Evolutionary conservation across 163 green algal genomes (phyloP).

Genomic region (Scenedesmus sp.): DNA sequence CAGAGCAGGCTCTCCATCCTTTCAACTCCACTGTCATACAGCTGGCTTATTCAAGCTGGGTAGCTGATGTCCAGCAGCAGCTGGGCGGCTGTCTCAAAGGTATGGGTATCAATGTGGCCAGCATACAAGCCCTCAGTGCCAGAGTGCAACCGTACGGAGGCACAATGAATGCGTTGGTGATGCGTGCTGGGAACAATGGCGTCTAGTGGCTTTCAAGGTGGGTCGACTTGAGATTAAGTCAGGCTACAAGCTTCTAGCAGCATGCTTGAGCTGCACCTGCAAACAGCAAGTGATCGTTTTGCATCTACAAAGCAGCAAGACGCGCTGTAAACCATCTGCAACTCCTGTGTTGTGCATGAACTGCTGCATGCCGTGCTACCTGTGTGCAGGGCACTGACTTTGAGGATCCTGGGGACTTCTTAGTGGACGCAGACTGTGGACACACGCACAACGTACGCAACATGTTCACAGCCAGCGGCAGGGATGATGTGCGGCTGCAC

Average conservation of each 20-base stretch:
- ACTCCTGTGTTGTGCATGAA: background rate
- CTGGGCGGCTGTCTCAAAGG: background rate
- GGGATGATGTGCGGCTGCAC: constrained; percentile 11
- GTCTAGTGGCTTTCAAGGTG: constrained; percentile 36
- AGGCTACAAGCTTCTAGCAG: background rate
- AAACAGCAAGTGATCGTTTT: background rate
- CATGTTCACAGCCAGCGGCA: background rate
- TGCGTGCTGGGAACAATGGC: background rate
- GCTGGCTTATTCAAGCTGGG: constrained; percentile 15
- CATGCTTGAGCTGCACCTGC: background rate
- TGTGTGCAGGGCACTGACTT: constrained; percentile 44
- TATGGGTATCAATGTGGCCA: background rate
- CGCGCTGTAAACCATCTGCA: too few relatives aligned
- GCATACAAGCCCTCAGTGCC: background rate
- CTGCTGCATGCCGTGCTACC: background rate
- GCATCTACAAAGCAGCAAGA: too few relatives aligned
- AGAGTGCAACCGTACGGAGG: background rate
- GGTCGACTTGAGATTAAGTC: background rate
- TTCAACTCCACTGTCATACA: constrained; percentile 6
- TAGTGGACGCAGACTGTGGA: constrained; percentile 22
- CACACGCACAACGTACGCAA: constrained; percentile 21
- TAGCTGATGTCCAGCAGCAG: background rate
- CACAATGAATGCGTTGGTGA: constrained; percentile 32
- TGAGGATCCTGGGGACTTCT: constrained; percentile 12
- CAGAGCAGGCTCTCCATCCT: background rate